Evolutionary conservation across 495 filamentous ascomycete genomes (phyloP).

Genomic region (Bombardia bombarda): DNA sequence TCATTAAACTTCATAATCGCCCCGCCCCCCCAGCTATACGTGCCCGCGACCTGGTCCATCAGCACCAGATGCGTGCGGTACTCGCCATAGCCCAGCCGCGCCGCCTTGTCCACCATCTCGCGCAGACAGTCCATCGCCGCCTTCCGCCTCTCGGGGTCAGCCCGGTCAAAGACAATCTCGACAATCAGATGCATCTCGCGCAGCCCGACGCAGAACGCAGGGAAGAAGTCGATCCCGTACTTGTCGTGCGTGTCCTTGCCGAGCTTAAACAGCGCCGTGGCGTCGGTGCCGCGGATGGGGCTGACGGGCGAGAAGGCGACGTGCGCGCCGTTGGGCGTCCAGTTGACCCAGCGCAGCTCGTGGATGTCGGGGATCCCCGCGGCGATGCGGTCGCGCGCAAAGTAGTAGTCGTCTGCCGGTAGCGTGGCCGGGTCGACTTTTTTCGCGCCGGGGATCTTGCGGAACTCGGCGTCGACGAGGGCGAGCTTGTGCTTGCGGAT

Average conservation of each 20-base stretch:
- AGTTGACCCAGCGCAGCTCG: slow-evolving; percentile 49
- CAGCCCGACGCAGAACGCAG: slow-evolving; percentile 42
- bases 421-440: slow-evolving; percentile 37
- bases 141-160: slow-evolving; percentile 27
- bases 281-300: slow-evolving; percentile 43
- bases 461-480: slow-evolving; percentile 39
- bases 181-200: slow-evolving; percentile 54
- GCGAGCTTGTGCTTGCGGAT: slow-evolving; percentile 35
- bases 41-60: slow-evolving; percentile 48
- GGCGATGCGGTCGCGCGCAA: slow-evolving; percentile 16
- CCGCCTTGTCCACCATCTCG: slow-evolving; percentile 40
- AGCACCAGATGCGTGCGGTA: slow-evolving; percentile 50
- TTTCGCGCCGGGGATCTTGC: slow-evolving; percentile 36
- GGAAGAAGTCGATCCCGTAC: slow-evolving; percentile 45
- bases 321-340: slow-evolving; percentile 49
- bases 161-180: slow-evolving; percentile 47
- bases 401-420: slow-evolving; percentile 25
- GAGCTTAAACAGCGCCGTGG: slow-evolving; percentile 35
- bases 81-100: slow-evolving; percentile 46
- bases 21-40: slow-evolving; percentile 48
- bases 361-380: slow-evolving; percentile 39
- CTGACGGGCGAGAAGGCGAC: slow-evolving; percentile 51
- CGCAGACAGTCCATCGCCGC: slow-evolving; percentile 32
- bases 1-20: slow-evolving; percentile 48
- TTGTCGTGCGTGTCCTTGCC: slow-evolving; percentile 27